Evolutionary conservation across 1,284 basidiomycete species (phyloP).

Genomic region (Earliella scabrosa): DNA sequence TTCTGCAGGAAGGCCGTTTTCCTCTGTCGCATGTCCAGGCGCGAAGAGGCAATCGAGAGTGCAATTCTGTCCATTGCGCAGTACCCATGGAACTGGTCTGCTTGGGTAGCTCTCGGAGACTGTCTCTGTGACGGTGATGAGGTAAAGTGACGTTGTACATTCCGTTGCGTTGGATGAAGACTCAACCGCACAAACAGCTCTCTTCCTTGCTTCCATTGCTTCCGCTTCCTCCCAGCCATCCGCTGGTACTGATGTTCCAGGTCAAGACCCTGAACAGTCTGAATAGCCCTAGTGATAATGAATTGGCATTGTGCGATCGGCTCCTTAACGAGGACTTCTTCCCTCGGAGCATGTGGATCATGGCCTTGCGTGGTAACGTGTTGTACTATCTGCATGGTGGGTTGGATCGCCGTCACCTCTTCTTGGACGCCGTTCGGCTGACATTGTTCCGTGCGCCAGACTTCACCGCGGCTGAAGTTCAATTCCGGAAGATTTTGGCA

Average conservation of each 20-base stretch:
- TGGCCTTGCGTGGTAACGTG: conserved; percentile 85
- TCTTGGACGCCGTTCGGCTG: conserved; percentile 3
- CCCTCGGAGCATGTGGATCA: conserved; percentile 84
- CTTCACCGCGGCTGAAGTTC: conserved; percentile 80
- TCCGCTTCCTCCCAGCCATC: conserved; percentile 68
- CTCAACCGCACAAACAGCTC: conserved; percentile 48
- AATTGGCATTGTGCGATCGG: conserved; percentile 78
- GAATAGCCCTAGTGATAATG: conserved; percentile 85
- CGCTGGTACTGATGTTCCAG: conserved; percentile 86
- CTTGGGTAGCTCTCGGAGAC: conserved; percentile 84
- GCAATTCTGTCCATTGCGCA: conserved; percentile 78
- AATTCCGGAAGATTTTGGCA: conserved; percentile 82
- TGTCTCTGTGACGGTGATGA: conserved; percentile 91
- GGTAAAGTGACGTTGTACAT: conserved; percentile 47
- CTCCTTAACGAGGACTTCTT: conserved; percentile 77
- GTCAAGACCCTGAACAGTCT: conserved; percentile 90
- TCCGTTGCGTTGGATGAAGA: not conserved
- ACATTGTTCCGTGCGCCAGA: conserved; percentile 51
- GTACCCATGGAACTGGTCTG: conserved; percentile 96
- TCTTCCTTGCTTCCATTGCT: conserved; percentile 68
- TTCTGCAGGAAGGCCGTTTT: conserved; percentile 75
- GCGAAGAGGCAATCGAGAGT: conserved; percentile 87
- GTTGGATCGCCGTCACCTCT: not conserved
- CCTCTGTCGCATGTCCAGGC: conserved; percentile 75
- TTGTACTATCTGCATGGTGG: conserved; percentile 88